Percentiles rank a stretch among this genome's conserved stretches.
Evolutionary conservation across 345 rosid genomes (phyloP).

Genomic region (Brassica nigra): DNA sequence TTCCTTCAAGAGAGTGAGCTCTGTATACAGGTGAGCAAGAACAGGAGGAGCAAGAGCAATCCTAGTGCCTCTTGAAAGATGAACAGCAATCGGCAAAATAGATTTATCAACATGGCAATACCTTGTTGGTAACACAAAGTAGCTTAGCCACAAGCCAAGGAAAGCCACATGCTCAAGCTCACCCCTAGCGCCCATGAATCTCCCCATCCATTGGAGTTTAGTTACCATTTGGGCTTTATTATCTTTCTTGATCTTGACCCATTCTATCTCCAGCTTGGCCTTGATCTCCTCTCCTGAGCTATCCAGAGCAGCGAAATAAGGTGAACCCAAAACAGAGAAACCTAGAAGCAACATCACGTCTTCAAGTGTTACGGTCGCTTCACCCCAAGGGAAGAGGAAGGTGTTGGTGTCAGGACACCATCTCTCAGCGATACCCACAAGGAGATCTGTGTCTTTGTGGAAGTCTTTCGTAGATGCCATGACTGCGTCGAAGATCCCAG

Average conservation of each 20-base stretch:
- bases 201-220: conserved; percentile 37
- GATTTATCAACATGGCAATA: not conserved
- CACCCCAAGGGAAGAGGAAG: conserved; percentile 61
- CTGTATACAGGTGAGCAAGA: conserved; percentile 48
- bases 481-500: conserved; percentile 54
- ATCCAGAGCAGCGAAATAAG: conserved; percentile 37
- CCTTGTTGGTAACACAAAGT: conserved; percentile 35
- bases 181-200: conserved; percentile 37
- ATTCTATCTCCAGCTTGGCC: conserved; percentile 3
- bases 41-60: conserved; percentile 53
- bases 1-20: conserved; percentile 38
- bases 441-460: conserved; percentile 20
- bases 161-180: conserved; percentile 54
- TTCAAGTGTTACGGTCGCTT: conserved; percentile 55
- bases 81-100: conserved; percentile 37
- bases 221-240: not conserved
- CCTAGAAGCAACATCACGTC: conserved; percentile 48
- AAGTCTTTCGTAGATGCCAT: conserved; percentile 38
- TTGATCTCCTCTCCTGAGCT: not conserved
- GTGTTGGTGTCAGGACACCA: conserved; percentile 55
- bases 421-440: conserved; percentile 45
- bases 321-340: conserved; percentile 50
- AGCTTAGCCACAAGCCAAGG: conserved; percentile 44
- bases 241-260: not conserved
- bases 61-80: conserved; percentile 41